Evolutionary conservation across 2,329 filamentous ascomycete genomes (phyloP).

Genomic region (Magnaporthiopsis rhizophila): DNA sequence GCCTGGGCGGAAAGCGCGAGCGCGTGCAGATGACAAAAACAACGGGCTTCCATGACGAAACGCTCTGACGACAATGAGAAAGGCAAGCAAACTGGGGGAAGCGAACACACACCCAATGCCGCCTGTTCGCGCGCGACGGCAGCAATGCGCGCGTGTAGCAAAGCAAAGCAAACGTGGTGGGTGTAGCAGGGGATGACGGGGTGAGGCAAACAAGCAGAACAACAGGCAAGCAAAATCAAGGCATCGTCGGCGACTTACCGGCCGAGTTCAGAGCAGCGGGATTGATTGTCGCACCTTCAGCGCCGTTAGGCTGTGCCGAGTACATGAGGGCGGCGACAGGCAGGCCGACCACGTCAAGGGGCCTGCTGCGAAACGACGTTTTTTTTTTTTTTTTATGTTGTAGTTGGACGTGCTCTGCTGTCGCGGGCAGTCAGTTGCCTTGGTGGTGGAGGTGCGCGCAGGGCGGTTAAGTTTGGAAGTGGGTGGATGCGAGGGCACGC

Average conservation of each 20-base stretch:
- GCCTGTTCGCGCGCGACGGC: background rate
- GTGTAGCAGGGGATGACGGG: too few relatives aligned
- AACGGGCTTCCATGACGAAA: background rate
- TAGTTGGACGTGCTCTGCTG: constrained; percentile 36
- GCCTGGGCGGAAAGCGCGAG: background rate
- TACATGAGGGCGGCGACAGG: constrained; percentile 42
- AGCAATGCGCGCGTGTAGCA: background rate
- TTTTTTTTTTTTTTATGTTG: constrained; percentile 33
- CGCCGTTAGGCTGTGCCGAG: constrained; percentile 61
- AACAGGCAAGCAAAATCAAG: constrained; percentile 14
- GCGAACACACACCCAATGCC: background rate
- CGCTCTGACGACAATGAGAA: background rate
- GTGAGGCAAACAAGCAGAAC: constrained; percentile 5
- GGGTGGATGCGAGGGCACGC: background rate
- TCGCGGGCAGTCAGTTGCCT: constrained; percentile 9
- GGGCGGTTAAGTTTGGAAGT: background rate
- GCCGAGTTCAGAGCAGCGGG: constrained; percentile 76
- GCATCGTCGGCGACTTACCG: constrained; percentile 45
- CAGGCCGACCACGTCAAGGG: constrained; percentile 28
- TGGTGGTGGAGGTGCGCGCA: constrained; percentile 15
- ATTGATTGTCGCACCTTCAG: constrained; percentile 85
- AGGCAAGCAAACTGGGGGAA: background rate
- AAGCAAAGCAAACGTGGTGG: background rate
- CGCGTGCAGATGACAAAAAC: background rate
- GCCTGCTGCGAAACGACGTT: constrained; percentile 48